phyloP scores from a whole-genome alignment of 257 asterid species.

The Rauvolfia tetraphylla region DNA sequence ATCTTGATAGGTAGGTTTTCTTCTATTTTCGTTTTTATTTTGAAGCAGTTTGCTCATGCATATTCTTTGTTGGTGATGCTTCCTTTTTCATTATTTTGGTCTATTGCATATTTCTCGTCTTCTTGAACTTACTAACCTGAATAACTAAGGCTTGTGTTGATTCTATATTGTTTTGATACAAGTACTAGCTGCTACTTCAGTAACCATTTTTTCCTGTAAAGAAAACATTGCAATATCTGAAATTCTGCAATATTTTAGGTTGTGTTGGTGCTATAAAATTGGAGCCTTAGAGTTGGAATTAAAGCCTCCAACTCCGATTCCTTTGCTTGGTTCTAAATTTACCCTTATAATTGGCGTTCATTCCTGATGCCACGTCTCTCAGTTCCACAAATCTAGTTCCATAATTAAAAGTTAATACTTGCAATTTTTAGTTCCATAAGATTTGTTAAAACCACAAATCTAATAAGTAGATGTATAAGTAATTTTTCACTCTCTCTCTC shows the following conservation, averaged over 20 bases:
- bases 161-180: background rate
- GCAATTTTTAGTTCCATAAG: too few species aligned
- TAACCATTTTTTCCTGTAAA: background rate
- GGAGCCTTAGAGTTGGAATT: too few species aligned
- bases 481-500: too few species aligned
- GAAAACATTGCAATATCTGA: background rate
- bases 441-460: too few species aligned
- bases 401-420: too few species aligned
- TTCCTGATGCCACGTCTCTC: too few species aligned
- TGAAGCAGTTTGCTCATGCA: background rate
- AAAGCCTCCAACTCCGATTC: too few species aligned
- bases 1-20: conserved; percentile 68
- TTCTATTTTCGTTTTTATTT: background rate
- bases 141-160: background rate
- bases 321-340: too few species aligned
- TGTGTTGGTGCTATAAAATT: too few species aligned
- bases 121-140: background rate
- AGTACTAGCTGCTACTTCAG: background rate
- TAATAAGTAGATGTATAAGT: too few species aligned
- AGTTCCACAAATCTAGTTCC: too few species aligned
- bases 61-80: background rate
- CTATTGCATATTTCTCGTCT: background rate
- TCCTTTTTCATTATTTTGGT: background rate
- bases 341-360: too few species aligned
- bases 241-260: background rate